Base-by-base conservation (phyloP, 768 basidiomycete species). In the Neoboletus brunneissimus region DNA sequence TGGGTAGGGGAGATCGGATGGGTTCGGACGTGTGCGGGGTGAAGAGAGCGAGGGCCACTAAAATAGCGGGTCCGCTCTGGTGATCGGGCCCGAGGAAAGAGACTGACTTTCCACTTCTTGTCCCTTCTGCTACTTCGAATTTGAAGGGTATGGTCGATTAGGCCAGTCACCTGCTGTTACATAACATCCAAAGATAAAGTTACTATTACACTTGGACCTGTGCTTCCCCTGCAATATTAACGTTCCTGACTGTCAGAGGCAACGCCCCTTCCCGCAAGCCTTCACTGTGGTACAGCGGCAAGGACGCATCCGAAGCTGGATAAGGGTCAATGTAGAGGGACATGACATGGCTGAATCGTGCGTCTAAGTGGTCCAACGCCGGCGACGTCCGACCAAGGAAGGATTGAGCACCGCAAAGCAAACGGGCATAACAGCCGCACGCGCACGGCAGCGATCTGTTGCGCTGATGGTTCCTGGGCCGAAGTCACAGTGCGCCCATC, bases 151-250 rank as follows among this genome's bases (percentile, higher is more conserved):
- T 34, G 41, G 41, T 57, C 48, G 56, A 58, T 22, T 27, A 35
- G 57, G 27, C 48, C 56, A 50, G 48, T 54, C 44, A 20, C 53
- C 31, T 52, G 50, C 42, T 11, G 59, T 68, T 68, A 68, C 67
- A 65, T 67, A 60, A 62, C 55, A 27, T 54, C 58, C 54, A 54
- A 53, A 58, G 67, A 67, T 60, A 69, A 54, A 29, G 67, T 65
- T 57, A 56, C 60, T 59, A 60, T 55, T 69, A 67, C 59, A 58
- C 52, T 45, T 50, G 48, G 44, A 8, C 58, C 50, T 18, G 54
- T 29, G 41, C 54, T 63, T 68, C n/a, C 64, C 57, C 34, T 56
- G 55, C 45, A 55, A 52, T 37, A 61, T 58, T 13, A 53, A 52
- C 8, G 55, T 53, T 25, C 59, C 64, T 50, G 51, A 57, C 29